A percentile compares a stretch with the other conserved stretches of the same genome.
Evolutionary conservation across 768 basidiomycete genomes (phyloP).

Genomic region (Leccinum rimulosum): DNA sequence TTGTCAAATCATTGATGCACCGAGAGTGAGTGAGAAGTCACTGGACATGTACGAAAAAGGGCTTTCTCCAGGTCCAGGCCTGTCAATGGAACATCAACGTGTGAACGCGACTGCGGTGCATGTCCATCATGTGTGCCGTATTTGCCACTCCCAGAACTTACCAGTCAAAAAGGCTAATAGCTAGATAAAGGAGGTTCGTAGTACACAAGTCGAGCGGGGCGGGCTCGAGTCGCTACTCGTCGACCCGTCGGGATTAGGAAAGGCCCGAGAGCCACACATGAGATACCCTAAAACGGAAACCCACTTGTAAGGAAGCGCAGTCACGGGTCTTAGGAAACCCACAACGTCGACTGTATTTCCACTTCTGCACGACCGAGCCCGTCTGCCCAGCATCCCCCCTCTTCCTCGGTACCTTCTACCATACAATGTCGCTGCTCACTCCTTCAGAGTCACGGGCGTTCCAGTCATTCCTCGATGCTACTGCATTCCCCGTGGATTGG

Average conservation of each 20-base stretch:
- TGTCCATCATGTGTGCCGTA: background rate
- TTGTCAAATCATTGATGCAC: background rate
- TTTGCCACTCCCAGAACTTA: background rate
- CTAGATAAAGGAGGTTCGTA: background rate
- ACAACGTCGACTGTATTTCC: constrained; percentile 15
- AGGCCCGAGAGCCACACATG: constrained; percentile 17
- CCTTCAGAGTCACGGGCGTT: constrained; percentile 65
- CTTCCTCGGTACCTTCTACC: background rate
- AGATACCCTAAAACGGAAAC: constrained; percentile 21
- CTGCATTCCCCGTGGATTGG: constrained; percentile 47
- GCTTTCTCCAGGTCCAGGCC: background rate
- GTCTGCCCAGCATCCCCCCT: background rate
- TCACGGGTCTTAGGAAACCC: constrained; percentile 27
- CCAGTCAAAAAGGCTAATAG: background rate
- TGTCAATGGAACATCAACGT: background rate
- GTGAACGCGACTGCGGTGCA: background rate
- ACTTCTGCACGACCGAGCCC: background rate
- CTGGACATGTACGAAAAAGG: background rate
- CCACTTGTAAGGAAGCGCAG: constrained; percentile 27
- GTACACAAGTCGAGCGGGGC: background rate
- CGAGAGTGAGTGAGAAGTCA: background rate
- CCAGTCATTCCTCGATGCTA: constrained; percentile 64
- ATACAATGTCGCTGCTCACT: constrained; percentile 58
- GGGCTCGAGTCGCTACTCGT: background rate
- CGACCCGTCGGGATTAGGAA: background rate